Conservation (phyloP, 192 early-diverging fungal species). For the Helicostylum pulchrum region DNA sequence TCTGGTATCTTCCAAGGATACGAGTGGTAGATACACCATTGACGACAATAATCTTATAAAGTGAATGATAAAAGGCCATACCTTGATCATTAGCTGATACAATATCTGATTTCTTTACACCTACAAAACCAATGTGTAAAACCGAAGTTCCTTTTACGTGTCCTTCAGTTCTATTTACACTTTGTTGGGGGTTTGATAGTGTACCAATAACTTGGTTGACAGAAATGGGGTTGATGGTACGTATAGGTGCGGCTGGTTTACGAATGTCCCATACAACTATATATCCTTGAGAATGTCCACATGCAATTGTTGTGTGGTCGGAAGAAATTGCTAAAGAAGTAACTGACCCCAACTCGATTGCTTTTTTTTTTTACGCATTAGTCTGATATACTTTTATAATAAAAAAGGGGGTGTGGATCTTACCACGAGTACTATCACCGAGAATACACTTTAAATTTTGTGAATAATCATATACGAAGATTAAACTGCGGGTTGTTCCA, state of each 20-base stretch:
- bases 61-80: conserved; percentile 57
- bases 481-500: conserved; percentile 53
- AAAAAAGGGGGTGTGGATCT: neutral
- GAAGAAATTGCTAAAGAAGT: conserved; percentile 56
- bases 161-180: conserved; percentile 44
- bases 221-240: conserved; percentile 51
- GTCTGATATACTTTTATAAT: too few relatives aligned
- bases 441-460: conserved; percentile 47
- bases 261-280: conserved; percentile 58
- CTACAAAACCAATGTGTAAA: conserved; percentile 55
- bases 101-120: conserved; percentile 51
- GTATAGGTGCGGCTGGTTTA: conserved; percentile 40
- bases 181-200: conserved; percentile 1
- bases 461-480: conserved; percentile 53
- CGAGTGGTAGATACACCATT: conserved; percentile 55
- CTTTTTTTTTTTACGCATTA: conserved; percentile 15
- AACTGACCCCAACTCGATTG: conserved; percentile 51
- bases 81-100: conserved; percentile 57
- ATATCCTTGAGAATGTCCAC: conserved; percentile 51
- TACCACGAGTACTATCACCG: conserved; percentile 34
- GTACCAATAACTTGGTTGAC: conserved; percentile 41
- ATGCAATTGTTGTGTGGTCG: conserved; percentile 52
- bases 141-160: conserved; percentile 55
- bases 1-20: conserved; percentile 54
- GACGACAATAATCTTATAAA: conserved; percentile 60